phyloP scores from a whole-genome alignment of 192 early-diverging fungal genomes.

The Funneliformis geosporum region DNA sequence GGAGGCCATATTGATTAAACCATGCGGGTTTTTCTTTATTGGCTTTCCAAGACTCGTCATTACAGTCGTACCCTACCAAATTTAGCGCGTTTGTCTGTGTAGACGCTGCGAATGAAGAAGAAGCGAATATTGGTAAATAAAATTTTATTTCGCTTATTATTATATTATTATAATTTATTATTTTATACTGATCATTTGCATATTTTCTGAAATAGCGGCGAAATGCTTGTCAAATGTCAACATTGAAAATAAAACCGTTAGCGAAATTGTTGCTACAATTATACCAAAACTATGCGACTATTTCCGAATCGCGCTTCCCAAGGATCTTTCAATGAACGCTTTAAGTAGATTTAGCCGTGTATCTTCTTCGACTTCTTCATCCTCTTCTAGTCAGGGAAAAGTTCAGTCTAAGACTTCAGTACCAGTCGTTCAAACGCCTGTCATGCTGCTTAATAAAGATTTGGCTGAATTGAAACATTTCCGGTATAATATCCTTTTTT shows the following conservation, averaged over 20 bases:
- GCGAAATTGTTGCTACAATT: conserved; percentile 26
- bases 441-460: conserved; percentile 14
- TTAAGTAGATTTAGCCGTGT: conserved; percentile 6
- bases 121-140: conserved; percentile 22
- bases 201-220: conserved; percentile 3
- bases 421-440: not conserved
- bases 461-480: conserved; percentile 20
- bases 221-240: conserved; percentile 14
- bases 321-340: conserved; percentile 12
- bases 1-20: not conserved
- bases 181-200: conserved; percentile 10
- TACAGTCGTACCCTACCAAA: conserved; percentile 29
- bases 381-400: not conserved
- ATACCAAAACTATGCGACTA: conserved; percentile 20
- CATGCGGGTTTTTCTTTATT: not conserved
- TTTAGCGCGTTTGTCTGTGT: conserved; percentile 35
- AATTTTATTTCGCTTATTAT: not conserved
- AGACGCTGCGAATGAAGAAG: conserved; percentile 22
- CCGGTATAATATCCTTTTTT: conserved; percentile 3
- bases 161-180: too few species aligned
- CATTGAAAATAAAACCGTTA: conserved; percentile 25
- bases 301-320: conserved; percentile 24
- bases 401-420: not conserved
- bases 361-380: not conserved
- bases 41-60: conserved; percentile 28